Evolutionary conservation across 2,329 filamentous ascomycete species (phyloP).

Genomic region (Claviceps sp.): DNA sequence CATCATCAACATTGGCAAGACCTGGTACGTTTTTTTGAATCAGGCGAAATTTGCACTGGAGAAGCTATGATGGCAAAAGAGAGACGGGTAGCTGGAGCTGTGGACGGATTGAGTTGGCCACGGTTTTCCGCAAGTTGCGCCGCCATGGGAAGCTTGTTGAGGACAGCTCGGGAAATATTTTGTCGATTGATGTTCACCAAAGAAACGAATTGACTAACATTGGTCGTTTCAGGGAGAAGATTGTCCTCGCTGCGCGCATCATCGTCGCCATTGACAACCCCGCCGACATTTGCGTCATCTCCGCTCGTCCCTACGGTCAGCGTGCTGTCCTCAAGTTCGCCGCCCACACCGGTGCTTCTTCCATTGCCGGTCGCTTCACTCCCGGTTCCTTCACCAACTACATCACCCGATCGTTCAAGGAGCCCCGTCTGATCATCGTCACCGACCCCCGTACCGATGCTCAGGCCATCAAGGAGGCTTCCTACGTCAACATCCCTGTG

Average conservation of each 20-base stretch:
- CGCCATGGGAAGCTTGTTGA: background rate
- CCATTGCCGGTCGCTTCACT: conserved; percentile 99
- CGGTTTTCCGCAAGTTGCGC: background rate
- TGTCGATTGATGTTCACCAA: background rate
- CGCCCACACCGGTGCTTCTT: conserved; percentile 90
- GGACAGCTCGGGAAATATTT: no score
- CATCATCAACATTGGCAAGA: conserved; percentile 99
- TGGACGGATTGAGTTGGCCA: background rate
- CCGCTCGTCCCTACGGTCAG: conserved; percentile 97
- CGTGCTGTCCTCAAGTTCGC: conserved; percentile 99
- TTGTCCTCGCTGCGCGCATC: conserved; percentile 95
- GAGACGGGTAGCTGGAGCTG: background rate
- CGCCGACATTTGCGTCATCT: conserved; percentile 98
- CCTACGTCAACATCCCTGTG: conserved; percentile 99
- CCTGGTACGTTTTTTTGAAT: conserved; percentile 55
- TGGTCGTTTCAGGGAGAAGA: conserved; percentile 71
- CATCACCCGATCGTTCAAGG: conserved; percentile 99
- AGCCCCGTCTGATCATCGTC: conserved; percentile 97
- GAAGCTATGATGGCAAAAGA: no score
- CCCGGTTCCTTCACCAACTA: conserved; percentile 99
- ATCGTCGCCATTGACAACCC: conserved; percentile 99
- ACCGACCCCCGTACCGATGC: conserved; percentile 99
- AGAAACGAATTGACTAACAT: conserved; percentile 5
- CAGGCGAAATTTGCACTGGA: no score
- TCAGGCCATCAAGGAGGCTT: conserved; percentile 99